Conservation (phyloP, 2,329 filamentous ascomycete species). For the Trichoderma endophyticum region DNA sequence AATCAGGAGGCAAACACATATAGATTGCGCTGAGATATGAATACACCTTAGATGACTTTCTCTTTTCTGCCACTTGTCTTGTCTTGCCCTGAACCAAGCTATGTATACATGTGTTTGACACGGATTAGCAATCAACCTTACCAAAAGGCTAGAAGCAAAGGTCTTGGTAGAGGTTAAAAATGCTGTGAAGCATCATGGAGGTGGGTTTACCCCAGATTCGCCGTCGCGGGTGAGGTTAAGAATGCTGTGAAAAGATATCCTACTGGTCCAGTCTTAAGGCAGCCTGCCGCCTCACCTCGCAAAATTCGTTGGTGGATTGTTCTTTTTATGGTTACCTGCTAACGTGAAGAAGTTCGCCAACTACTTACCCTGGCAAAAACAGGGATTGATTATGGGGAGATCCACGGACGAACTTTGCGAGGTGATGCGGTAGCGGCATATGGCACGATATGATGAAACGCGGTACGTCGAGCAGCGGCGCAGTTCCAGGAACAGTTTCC, state of each 20-base stretch:
- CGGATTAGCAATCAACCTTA: background rate
- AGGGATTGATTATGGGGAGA: too few relatives aligned
- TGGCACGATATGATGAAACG: constrained; percentile 52
- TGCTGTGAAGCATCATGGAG: background rate
- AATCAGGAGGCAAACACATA: background rate
- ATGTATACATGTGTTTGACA: background rate
- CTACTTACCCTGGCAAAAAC: too few relatives aligned
- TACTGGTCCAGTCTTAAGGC: too few relatives aligned
- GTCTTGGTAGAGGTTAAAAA: background rate
- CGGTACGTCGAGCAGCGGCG: constrained; percentile 47
- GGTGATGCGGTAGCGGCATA: constrained; percentile 35
- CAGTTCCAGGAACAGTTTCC: constrained; percentile 47
- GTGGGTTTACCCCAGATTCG: background rate
- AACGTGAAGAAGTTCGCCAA: too few relatives aligned
- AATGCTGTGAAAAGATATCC: background rate
- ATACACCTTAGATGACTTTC: background rate
- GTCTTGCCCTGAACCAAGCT: background rate
- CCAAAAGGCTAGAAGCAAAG: background rate
- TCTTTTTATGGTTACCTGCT: too few relatives aligned
- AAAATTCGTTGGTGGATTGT: too few relatives aligned
- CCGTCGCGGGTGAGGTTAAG: background rate
- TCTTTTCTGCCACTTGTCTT: background rate
- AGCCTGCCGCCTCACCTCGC: too few relatives aligned
- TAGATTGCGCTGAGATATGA: background rate
- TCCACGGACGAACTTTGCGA: too few relatives aligned